Base-by-base conservation (phyloP, 1,139 yeast genomes). In the Sugiyamaella castrensis region DNA sequence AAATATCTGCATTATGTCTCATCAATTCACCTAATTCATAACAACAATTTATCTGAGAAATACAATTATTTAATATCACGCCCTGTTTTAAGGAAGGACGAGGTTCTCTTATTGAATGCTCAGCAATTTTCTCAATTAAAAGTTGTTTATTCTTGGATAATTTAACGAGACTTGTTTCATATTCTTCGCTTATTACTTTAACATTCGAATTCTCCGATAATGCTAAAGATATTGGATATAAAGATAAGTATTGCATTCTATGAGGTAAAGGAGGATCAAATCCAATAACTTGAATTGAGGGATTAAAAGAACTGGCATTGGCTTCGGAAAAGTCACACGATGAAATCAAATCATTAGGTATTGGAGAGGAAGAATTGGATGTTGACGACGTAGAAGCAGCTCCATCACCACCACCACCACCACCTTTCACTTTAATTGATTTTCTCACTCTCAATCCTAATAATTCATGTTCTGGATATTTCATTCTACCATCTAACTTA, bases 211-310 rank as follows among this genome's bases (percentile, higher is more conserved):
- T 63, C 48, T 70, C 74, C 1, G 76, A 73, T 1, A 84, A 75
- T 54, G 84, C 89, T 44, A 84, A 74, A 31, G 79, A 73, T 36
- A 84, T 85, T 0, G 97, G 96, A 24, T 75, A 71, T 4, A 86
- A 68, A 0, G 97, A 83, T 57, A 82, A 85, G 64, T 86, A 88
- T 60, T 91, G 96, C 74, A 92, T 76, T 53, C 80, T 77, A 38
- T 74, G 73, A 26, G 86, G 81, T 45, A 79, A 77, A 0, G 98
- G 98, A 1, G 95, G 87, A 31, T 79, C 79, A 64, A 82, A 91
- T 13, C 77, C 59, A 1, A 91, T 71, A 1, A 62, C 28, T 73
- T 73, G 40, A 68, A 62, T 35, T 4, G 43, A 32, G 5, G 24
- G 3, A 19, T 16, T 16, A 35, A n/a, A n/a, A n/a, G n/a, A n/a